Percentiles rank a stretch among this genome's conserved stretches.
Conservation (phyloP, 495 filamentous ascomycete species). For the Xanthoparmelia taractica region DNA sequence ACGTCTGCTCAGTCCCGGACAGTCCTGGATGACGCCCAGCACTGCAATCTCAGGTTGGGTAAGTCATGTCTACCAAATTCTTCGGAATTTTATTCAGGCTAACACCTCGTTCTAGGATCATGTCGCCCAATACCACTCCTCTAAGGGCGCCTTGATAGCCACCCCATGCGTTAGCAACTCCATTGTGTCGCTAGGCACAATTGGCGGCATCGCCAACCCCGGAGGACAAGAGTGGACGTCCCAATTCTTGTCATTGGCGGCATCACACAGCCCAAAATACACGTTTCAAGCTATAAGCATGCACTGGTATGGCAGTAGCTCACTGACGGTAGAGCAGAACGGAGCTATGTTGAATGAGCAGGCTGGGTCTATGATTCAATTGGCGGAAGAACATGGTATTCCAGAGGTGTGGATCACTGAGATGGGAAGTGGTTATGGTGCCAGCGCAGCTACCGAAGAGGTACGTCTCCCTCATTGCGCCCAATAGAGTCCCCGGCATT, state of each 20-base stretch:
- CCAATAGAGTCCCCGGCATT: not conserved
- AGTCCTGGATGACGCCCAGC: slow-evolving; percentile 5
- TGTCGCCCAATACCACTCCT: not conserved
- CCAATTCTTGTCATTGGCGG: not conserved
- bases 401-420: slow-evolving; percentile 2
- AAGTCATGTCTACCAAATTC: not conserved
- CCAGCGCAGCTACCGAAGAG: not conserved
- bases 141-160: not conserved
- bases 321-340: not conserved
- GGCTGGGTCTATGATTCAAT: not conserved
- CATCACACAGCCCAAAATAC: not conserved
- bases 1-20: not conserved
- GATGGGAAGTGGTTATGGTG: not conserved
- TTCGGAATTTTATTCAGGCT: not conserved
- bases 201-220: not conserved
- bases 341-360: not conserved
- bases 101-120: not conserved
- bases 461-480: not conserved
- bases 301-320: not conserved
- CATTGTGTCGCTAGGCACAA: not conserved
- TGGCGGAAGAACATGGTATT: not conserved
- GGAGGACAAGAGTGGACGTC: not conserved
- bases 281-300: not conserved
- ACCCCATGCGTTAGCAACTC: not conserved
- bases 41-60: not conserved